Evolutionary conservation across 139 green algal species (phyloP).

Genomic region (Edaphochlamys debaryana): DNA sequence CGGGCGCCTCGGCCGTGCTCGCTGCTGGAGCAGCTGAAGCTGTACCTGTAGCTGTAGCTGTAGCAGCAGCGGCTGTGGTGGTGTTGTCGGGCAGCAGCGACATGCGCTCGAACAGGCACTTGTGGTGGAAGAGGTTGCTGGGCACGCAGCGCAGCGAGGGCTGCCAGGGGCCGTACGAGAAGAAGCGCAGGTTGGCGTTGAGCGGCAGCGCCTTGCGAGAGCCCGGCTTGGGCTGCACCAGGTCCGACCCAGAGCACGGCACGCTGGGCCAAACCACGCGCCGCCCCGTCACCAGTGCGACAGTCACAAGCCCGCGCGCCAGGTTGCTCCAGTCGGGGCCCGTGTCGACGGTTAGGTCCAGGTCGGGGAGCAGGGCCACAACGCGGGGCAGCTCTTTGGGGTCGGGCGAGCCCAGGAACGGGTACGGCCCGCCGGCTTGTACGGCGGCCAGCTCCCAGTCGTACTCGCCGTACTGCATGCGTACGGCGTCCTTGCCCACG

Average conservation of each 20-base stretch:
- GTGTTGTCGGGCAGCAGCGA: neutral
- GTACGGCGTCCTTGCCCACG: constrained; percentile 37
- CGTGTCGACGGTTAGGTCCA: neutral
- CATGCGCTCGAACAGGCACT: constrained; percentile 22
- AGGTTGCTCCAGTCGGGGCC: constrained; percentile 10
- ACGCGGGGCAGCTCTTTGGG: neutral
- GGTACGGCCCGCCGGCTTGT: neutral
- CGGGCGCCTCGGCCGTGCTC: too few species aligned
- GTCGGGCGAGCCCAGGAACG: constrained; percentile 25
- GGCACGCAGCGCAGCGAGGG: constrained; percentile 10
- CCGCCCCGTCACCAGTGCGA: constrained; percentile 28
- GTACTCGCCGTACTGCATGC: constrained; percentile 41
- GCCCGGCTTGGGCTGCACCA: constrained; percentile 26
- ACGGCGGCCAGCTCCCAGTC: constrained; percentile 30
- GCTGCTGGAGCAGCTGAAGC: too few species aligned
- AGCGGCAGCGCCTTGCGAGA: constrained; percentile 20
- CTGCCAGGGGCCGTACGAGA: too few species aligned
- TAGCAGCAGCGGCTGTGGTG: neutral
- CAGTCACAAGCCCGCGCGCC: constrained; percentile 9
- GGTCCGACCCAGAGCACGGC: neutral
- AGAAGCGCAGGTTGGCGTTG: neutral
- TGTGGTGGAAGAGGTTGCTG: constrained; percentile 7
- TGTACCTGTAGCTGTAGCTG: too few species aligned
- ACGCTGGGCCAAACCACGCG: constrained; percentile 22
- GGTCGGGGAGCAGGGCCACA: constrained; percentile 17